Evolutionary conservation across 306 rosid genomes (phyloP), one percentile per base, ranked within the genome.

Genomic region (Bauhinia variegata): DNA sequence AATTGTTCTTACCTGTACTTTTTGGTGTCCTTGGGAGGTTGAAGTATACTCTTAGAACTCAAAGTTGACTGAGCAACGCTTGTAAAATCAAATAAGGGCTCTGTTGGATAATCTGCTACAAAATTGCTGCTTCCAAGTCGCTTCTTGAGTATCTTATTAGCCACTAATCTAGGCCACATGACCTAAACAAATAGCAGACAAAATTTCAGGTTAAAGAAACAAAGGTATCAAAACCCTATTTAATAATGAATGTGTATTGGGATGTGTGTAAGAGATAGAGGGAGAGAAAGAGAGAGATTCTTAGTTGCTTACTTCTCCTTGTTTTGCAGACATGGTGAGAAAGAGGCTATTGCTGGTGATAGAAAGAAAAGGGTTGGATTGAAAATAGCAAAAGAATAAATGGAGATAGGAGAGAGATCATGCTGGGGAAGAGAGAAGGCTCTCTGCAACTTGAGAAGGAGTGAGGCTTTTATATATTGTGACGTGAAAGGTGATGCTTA

Each of bases 91-190:
- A 78, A 54, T 67, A 82, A 59, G 54, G 77, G 75, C 39, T 71
- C 74, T 12, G 49, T 38, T 28, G 88, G 91, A 78, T 74, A 82
- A 72, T 87, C 98, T 12, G 96, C 86, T 13, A 85, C 76, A 13
- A 89, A 92, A 52, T 83, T 71, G 78, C 37, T 85, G 89, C 92
- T 87, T 78, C 96, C 98, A 13, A 80, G 11, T 70, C 86, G 28
- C 76, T 84, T 92, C 71, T 79, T 87, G 60, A 92, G 82, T 73
- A 87, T 68, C 79, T 89, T 92, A 80, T 75, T 92, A 12, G 91
- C 98, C 23, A 89, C 89, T 75, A 89, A 71, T 72, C 85, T 82
- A 46, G 92, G 98, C 98, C 96, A 87, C 95, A 89, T 89, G 63
- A 82, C 80, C 81, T 78, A 39, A 36, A 46, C 41, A 79, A 17